Base-by-base conservation (phyloP, 192 early-diverging fungal species). In the Umbelopsis vinacea region DNA sequence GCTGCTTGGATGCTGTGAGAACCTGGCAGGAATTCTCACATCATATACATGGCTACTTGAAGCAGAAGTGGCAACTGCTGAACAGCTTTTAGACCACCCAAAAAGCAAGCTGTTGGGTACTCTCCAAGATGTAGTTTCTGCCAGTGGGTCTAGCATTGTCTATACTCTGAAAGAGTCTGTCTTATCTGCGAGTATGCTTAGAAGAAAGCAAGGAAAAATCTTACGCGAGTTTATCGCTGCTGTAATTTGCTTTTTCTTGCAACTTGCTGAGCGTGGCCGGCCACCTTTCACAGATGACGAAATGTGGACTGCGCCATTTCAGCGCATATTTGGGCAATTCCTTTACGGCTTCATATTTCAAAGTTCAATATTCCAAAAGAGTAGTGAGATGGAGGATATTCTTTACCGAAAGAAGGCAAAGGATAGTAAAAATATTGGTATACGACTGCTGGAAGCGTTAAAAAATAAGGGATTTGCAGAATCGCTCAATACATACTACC, bases 1-100 rank as follows among this genome's bases (percentile, higher is more conserved):
- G 35, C 17, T 63, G 12, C 2, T 33, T 8, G 57, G 29, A 8
- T 29, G 29, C 26, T 63, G 33, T 63, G 57, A 63, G 19, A 63
- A 63, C 35, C 14, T 63, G 6, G 37, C 57, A 19, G 33, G 57
- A 2, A 26, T 37, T 11, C 33, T 63, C 3, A 35, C 33, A 19
- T 6, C 57, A 17, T 63, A 63, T 63, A 63, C 24, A 14, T 63
- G 57, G 57, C 26, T 63, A 19, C 33, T 63, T 29, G 57, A 63
- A n/a, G n/a, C 17, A 12, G 19, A 63, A 1, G 33, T 63, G 15
- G 57, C 57, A 17, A 63, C 57, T 2, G 57, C 37, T 22, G 29
- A 37, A 19, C 57, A 63, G 33, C 29, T 63, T 29, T 11, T 63
- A 17, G 33, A 37, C 17, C 57, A 63, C 12, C 57, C 57, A 37